phyloP scores from a whole-genome alignment of 73 alveolate species.

The Blepharisma japonicum region DNA sequence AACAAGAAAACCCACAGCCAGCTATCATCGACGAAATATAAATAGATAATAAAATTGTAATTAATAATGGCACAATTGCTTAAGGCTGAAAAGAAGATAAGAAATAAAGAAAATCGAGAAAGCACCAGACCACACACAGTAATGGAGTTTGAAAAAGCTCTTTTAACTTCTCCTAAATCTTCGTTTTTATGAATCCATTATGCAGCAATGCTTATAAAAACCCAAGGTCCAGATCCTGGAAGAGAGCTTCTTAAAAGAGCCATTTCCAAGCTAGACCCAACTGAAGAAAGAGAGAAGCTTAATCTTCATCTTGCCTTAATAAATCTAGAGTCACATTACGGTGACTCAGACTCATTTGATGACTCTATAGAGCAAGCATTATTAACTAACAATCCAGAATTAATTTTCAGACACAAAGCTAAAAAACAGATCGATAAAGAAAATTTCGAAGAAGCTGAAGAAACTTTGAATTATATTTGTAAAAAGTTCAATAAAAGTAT shows the following conservation, averaged over 20 bases:
- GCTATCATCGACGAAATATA: no score
- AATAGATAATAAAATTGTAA: no score
- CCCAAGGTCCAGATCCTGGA: background rate
- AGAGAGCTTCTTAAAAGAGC: background rate
- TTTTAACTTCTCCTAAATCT: conserved; percentile 21
- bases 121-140: background rate
- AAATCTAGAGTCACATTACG: background rate
- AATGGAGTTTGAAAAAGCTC: background rate
- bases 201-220: background rate
- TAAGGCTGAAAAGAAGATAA: conserved; percentile 20
- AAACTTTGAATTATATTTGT: background rate
- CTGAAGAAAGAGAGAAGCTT: conserved; percentile 19
- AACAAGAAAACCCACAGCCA: no score
- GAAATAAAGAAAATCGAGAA: conserved; percentile 10
- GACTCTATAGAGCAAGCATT: background rate
- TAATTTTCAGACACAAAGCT: conserved; percentile 9
- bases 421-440: background rate
- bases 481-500: background rate
- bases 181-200: conserved; percentile 9
- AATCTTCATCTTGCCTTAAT: conserved; percentile 13
- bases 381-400: background rate
- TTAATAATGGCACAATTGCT: background rate
- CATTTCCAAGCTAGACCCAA: background rate
- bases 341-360: background rate
- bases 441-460: conserved; percentile 14